A percentile compares a stretch with the other conserved stretches of the same genome.
These are phyloP conservation scores for Mycosphaerelloides madeirae DNA, from an alignment of 2,329 filamentous ascomycete species.

Conservation along the genomic window DNA sequence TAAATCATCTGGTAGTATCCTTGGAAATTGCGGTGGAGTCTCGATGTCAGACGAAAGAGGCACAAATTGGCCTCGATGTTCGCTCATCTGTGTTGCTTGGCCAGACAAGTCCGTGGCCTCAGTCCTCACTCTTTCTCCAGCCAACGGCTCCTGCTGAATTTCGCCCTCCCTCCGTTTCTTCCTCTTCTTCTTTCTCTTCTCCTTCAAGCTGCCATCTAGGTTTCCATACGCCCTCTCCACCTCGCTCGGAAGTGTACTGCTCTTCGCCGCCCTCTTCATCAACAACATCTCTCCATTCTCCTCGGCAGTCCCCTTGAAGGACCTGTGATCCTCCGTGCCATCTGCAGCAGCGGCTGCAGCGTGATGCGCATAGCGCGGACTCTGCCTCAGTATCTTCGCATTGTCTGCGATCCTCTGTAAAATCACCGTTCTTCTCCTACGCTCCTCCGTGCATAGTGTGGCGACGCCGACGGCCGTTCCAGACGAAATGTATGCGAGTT, in stretches of 20 bases:
- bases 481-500: conserved; percentile 37
- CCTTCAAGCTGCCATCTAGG: too few species aligned
- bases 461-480: conserved; percentile 34
- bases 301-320: not conserved
- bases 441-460: conserved; percentile 34
- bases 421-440: conserved; percentile 30
- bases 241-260: conserved; percentile 23
- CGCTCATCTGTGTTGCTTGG: too few species aligned
- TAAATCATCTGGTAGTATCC: too few species aligned
- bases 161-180: too few species aligned
- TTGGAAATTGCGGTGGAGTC: too few species aligned
- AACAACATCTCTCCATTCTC: not conserved
- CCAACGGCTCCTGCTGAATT: too few species aligned
- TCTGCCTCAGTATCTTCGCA: conserved; percentile 29
- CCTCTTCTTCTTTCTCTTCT: too few species aligned
- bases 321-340: not conserved
- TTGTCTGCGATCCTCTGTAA: conserved; percentile 35
- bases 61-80: too few species aligned
- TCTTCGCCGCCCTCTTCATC: not conserved
- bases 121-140: too few species aligned
- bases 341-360: conserved; percentile 11
- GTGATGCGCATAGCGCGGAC: conserved; percentile 27
- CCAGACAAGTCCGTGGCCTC: too few species aligned
- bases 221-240: conserved; percentile 26
- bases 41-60: too few species aligned